These are phyloP conservation scores for Hymenoscyphus albidus DNA, from an alignment of 2,329 filamentous ascomycete genomes.

Conservation along the genomic window DNA sequence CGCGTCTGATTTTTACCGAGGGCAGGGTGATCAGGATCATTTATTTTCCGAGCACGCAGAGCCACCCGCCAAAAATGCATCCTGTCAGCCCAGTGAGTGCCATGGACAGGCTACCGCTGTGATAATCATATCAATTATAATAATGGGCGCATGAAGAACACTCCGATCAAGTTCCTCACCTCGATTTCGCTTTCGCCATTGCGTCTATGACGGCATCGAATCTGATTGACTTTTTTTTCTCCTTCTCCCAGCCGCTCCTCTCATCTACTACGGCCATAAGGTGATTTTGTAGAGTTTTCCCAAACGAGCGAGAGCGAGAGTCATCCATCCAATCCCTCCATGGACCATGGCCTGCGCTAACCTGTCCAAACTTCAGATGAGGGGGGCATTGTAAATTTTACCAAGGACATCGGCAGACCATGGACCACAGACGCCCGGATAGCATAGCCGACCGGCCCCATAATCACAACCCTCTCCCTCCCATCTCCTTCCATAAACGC, in stretches of 20 bases:
- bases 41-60: not conserved
- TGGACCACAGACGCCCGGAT: not conserved
- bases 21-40: conserved; percentile 5
- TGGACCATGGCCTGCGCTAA: no score
- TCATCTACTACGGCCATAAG: conserved; percentile 2
- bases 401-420: conserved; percentile 2
- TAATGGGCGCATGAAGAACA: conserved; percentile 1
- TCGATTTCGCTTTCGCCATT: conserved; percentile 11
- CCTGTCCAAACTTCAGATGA: not conserved
- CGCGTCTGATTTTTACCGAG: not conserved
- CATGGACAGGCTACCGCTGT: conserved; percentile 1
- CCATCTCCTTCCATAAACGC: not conserved
- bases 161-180: not conserved
- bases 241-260: not conserved
- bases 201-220: conserved; percentile 26
- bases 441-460: not conserved
- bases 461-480: not conserved
- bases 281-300: conserved; percentile 6
- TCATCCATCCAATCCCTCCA: no score
- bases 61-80: not conserved
- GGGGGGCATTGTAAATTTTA: conserved; percentile 6
- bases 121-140: not conserved
- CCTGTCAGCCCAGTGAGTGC: not conserved
- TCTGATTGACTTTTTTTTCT: conserved; percentile 12
- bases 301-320: not conserved